Base-by-base conservation (phyloP, 2,329 filamentous ascomycete species). In the Aotearoamyces nothofagi region DNA sequence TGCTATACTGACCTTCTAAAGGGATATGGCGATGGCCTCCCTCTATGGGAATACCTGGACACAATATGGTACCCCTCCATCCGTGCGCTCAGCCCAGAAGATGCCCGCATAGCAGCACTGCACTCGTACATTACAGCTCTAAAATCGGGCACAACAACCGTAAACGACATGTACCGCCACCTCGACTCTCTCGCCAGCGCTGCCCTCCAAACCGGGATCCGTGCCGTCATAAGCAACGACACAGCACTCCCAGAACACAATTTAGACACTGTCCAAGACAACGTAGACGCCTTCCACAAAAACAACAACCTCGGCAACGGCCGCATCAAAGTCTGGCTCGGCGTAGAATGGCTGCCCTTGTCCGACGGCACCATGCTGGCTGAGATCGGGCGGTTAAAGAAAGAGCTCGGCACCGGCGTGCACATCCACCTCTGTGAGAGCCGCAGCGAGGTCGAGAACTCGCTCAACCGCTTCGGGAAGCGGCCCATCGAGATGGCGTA, bases 151-250 rank as follows among this genome's bases (percentile, higher is more conserved):
- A 43, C 41, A 3, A 42, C 39, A 3, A 32, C 36, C 2, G 36
- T 42, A 26, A 26, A 32, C 33, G 35, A 51, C 24, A 43, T 49
- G 28, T 45, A 49, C 26, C 30, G 40, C 6, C 35, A 36, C 13
- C 27, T 39, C 5, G 28, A 33, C 14, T 34, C 37, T 3, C 31
- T 43, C 11, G 37, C 39, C 14, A 28, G 24, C 5, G 40, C 40
- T 11, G 40, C 40, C 10, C 24, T 39, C 10, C 31, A 43, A 15
- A 36, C 39, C 9, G 40, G 40, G 10, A 39, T 43, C 13, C 37
- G 40, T 3, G 39, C 39, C 9, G 40, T 43, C 1, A 11, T 43
- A 8, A 36, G 34, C 22, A 40, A 39, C 17, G 37, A 41, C 15
- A 32, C 41, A 6, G 40, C 39, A 2, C 33, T 43, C 6, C 34